phyloP scores from a whole-genome alignment of 1,284 basidiomycete genomes.

The Ustilago sp. region DNA sequence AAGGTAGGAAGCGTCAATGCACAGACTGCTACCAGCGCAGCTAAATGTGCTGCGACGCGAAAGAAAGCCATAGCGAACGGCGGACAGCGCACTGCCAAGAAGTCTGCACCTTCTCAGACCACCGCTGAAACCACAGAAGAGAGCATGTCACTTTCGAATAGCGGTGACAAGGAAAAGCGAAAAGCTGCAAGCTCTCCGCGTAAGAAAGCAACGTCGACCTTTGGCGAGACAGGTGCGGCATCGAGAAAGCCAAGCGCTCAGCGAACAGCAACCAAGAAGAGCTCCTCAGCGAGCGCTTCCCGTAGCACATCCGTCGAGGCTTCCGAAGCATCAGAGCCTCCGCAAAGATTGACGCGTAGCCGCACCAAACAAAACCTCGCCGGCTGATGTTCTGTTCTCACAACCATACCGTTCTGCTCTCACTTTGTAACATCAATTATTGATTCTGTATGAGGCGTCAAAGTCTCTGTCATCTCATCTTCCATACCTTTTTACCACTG shows the following conservation, averaged over 20 bases:
- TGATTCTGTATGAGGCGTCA: neutral
- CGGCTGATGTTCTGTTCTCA: conserved; percentile 9
- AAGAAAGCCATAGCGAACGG: conserved; percentile 14
- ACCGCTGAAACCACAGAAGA: neutral
- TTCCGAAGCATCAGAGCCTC: conserved; percentile 15
- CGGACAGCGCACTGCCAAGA: neutral
- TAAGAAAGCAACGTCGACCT: conserved; percentile 6
- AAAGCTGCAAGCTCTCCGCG: conserved; percentile 9
- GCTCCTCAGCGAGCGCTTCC: neutral
- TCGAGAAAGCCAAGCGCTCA: conserved; percentile 5
- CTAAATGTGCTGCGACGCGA: neutral
- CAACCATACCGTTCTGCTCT: neutral
- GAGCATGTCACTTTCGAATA: neutral
- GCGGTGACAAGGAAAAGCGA: neutral
- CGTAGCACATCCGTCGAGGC: conserved; percentile 17
- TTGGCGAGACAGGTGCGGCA: neutral
- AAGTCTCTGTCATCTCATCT: too few relatives aligned
- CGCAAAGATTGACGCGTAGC: conserved; percentile 36
- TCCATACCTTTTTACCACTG: too few relatives aligned
- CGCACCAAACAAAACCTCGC: conserved; percentile 39
- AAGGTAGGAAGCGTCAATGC: neutral
- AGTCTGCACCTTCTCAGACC: neutral
- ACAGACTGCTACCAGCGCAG: neutral
- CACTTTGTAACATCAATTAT: neutral
- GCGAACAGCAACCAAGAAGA: conserved; percentile 15